Evolutionary conservation across 306 rosid species (phyloP).

Genomic region (Fagus sylvatica): DNA sequence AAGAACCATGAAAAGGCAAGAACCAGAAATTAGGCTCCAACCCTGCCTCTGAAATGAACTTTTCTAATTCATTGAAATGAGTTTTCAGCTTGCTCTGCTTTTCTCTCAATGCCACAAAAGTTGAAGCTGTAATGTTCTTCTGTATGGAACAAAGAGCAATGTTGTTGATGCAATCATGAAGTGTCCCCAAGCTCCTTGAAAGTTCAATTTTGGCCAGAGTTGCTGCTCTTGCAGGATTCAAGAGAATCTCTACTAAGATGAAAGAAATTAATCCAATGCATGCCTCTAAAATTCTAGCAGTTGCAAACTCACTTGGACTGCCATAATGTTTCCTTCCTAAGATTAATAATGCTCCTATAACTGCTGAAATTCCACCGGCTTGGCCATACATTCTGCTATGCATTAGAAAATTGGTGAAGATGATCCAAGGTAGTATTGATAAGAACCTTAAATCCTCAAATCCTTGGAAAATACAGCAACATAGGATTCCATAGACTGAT

Average conservation of each 20-base stretch:
- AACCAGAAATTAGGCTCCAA: conserved; percentile 83
- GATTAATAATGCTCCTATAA: conserved; percentile 68
- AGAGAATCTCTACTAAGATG: conserved; percentile 44
- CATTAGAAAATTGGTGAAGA: conserved; percentile 59
- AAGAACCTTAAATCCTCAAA: conserved; percentile 41
- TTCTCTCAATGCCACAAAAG: conserved; percentile 33
- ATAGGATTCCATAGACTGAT: conserved; percentile 65
- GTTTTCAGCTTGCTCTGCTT: conserved; percentile 44
- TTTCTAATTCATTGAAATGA: conserved; percentile 37
- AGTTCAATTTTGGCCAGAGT: conserved; percentile 63
- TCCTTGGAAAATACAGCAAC: conserved; percentile 43
- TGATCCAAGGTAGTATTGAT: conserved; percentile 64
- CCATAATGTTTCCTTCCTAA: conserved; percentile 69
- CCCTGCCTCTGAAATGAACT: conserved; percentile 58
- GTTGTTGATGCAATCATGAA: conserved; percentile 47
- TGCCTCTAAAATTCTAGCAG: conserved; percentile 65
- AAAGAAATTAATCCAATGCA: conserved; percentile 69
- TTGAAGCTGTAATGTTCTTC: conserved; percentile 26
- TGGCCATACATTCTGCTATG: conserved; percentile 81
- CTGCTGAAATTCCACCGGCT: conserved; percentile 76
- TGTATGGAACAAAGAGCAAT: conserved; percentile 26
- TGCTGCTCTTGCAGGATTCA: conserved; percentile 61
- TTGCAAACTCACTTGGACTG: conserved; percentile 59
- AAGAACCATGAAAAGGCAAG: conserved; percentile 51
- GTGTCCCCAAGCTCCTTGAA: conserved; percentile 43